These are phyloP conservation scores for Pseudogymnoascus sp. DNA, from an alignment of 2,329 filamentous ascomycete genomes.

Conservation along the genomic window DNA sequence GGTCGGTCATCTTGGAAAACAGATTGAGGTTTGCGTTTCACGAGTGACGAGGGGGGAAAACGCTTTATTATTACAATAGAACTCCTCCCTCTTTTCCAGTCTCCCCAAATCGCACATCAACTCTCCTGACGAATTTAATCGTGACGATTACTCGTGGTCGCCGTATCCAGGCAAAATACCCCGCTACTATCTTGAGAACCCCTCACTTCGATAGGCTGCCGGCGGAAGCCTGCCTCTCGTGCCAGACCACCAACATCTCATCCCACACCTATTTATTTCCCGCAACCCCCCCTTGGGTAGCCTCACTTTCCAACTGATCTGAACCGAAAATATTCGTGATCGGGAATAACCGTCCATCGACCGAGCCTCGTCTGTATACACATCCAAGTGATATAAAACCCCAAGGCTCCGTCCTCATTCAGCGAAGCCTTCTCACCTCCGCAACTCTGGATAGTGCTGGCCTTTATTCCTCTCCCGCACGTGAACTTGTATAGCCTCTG, in stretches of 20 bases:
- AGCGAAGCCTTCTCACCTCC: conserved; percentile 1
- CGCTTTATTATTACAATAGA: neutral
- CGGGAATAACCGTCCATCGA: neutral
- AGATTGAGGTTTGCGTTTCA: neutral
- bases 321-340: neutral
- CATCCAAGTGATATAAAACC: conserved; percentile 3
- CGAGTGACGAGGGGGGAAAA: neutral
- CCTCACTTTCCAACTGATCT: conserved; percentile 2
- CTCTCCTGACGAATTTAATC: neutral
- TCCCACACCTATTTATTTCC: conserved; percentile 6
- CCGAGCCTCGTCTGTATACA: neutral
- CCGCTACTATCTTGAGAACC: conserved; percentile 2
- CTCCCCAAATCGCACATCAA: neutral
- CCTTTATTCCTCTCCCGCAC: neutral
- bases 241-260: conserved; percentile 1
- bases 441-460: neutral
- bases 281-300: neutral
- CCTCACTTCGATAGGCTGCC: conserved; percentile 6
- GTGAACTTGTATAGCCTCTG: neutral
- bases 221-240: conserved; percentile 2
- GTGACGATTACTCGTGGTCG: neutral
- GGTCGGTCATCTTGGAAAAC: neutral
- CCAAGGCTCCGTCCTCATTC: neutral
- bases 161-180: neutral
- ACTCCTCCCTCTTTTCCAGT: neutral